phyloP scores from a whole-genome alignment of 2,329 filamentous ascomycete genomes.

The Aspergillus tubingensis region DNA sequence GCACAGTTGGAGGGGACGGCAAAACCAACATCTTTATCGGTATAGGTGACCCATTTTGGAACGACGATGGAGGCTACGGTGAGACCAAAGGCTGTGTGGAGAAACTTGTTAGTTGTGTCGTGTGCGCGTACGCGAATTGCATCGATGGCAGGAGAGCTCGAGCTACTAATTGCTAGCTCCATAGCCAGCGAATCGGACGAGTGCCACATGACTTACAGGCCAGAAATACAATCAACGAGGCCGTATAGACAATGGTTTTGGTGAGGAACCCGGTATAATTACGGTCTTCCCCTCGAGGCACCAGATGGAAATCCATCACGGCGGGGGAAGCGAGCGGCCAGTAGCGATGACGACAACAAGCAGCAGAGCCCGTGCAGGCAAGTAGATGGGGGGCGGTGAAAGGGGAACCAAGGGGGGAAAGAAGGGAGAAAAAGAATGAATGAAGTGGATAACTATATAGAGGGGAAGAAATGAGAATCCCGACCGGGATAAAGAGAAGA shows the following conservation, averaged over 20 bases:
- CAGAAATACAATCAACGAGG: slow-evolving; percentile 48
- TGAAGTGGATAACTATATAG: not conserved
- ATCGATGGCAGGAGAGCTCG: not conserved
- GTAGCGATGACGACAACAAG: not conserved
- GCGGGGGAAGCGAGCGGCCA: not conserved
- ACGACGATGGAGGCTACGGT: slow-evolving; percentile 50
- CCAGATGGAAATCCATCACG: slow-evolving; percentile 47
- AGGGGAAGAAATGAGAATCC: not conserved
- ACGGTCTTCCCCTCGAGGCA: slow-evolving; percentile 44
- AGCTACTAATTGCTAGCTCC: not conserved
- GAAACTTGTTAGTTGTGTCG: not conserved
- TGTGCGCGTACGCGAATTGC: not conserved
- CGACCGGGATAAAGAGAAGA: not conserved
- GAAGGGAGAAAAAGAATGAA: not conserved
- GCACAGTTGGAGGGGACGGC: not conserved
- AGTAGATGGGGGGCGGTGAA: not conserved
- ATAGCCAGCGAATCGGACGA: not conserved
- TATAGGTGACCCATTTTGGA: slow-evolving; percentile 52
- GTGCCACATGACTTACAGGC: slow-evolving; percentile 36
- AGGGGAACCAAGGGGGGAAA: not conserved
- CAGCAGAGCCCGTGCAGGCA: not conserved
- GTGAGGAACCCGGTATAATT: slow-evolving; percentile 53
- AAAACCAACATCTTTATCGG: slow-evolving; percentile 44
- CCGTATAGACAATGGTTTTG: slow-evolving; percentile 51
- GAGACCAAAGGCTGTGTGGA: slow-evolving; percentile 42